Evolutionary conservation across 2,329 filamentous ascomycete species (phyloP), one percentile per base, ranked within the genome.

Genomic region (Fusarium sp.): DNA sequence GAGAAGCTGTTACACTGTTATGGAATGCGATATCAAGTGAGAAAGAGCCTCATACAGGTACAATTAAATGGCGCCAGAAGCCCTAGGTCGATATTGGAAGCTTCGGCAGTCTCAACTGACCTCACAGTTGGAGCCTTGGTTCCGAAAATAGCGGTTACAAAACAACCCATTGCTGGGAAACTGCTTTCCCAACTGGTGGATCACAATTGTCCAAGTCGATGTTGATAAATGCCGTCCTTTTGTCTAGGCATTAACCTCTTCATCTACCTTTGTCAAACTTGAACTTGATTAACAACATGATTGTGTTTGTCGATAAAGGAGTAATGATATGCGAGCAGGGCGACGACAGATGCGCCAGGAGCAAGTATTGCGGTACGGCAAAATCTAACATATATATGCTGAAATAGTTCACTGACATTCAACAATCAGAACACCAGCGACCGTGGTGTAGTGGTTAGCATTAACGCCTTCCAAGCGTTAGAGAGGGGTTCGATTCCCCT

Each of bases 311-410:
- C 3, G 30, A 16, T 31, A 7, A 14, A 1, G 5, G 16, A 37
- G 4, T 37, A n/a, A 0, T 37, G 9, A n/a, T 37, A 9, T 18
- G 9, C 9, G 9, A n/a, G 5, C 1, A n/a, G 1, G 11, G 34
- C 16, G 34, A 37, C 34, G 9, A 3, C 18, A 10, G 5, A 5
- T n/a, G 34, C 34, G 9, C 9, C 0, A 37, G 9, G 34, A 11
- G 16, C 5, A 11, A 6, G 2, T 37, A 37, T 6, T 37, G 34
- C 18, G 9, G 5, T 11, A 11, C 1, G 3, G 0, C 0, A 4
- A 1, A 0, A 5, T 0, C 9, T 6, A 16, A 1, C 9, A 0
- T 0, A 37, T 37, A 37, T 37, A 1, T n/a, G 4, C 1, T 18
- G 1, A 11, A 7, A 0, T 11, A 11, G 1, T 3, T 3, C 0